These are phyloP conservation scores for Phytophthora vignae DNA, from an alignment of 352 stramenopile genomes.

Conservation along the genomic window DNA sequence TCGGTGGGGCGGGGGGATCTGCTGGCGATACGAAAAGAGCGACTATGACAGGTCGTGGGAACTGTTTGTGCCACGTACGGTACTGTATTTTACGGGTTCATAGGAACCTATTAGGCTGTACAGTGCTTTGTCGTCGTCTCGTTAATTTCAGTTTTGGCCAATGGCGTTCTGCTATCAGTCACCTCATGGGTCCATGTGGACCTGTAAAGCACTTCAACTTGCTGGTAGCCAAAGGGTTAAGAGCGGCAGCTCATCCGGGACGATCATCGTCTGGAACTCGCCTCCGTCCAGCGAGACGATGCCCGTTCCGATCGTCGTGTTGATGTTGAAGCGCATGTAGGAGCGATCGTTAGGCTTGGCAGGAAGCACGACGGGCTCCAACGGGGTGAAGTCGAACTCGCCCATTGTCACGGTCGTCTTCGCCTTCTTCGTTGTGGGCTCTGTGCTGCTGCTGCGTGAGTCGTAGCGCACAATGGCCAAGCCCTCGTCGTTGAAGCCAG, in stretches of 20 bases:
- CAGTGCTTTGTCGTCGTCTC: no score
- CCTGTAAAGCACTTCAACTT: no score
- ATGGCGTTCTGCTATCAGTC: no score
- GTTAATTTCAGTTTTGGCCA: no score
- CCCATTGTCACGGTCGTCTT: not conserved
- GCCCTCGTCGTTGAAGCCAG: conserved; percentile 31
- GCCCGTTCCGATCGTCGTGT: conserved; percentile 9
- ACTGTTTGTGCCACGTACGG: no score
- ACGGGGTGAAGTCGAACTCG: conserved; percentile 12
- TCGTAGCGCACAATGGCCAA: conserved; percentile 27
- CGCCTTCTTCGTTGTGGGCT: conserved; percentile 3
- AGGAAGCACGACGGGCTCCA: conserved; percentile 1
- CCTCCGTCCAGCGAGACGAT: conserved; percentile 20
- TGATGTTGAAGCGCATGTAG: conserved; percentile 1
- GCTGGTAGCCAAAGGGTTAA: not conserved
- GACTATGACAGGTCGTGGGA: no score
- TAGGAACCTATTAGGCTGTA: no score
- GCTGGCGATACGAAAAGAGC: no score
- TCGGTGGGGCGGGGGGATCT: no score
- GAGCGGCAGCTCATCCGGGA: conserved; percentile 7
- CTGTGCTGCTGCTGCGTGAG: not conserved
- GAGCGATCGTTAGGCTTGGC: not conserved
- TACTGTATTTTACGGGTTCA: no score
- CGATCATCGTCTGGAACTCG: conserved; percentile 6
- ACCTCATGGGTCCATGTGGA: no score